Evolutionary conservation across 2,329 filamentous ascomycete genomes (phyloP).

Genomic region (Hyphodiscus sp.): DNA sequence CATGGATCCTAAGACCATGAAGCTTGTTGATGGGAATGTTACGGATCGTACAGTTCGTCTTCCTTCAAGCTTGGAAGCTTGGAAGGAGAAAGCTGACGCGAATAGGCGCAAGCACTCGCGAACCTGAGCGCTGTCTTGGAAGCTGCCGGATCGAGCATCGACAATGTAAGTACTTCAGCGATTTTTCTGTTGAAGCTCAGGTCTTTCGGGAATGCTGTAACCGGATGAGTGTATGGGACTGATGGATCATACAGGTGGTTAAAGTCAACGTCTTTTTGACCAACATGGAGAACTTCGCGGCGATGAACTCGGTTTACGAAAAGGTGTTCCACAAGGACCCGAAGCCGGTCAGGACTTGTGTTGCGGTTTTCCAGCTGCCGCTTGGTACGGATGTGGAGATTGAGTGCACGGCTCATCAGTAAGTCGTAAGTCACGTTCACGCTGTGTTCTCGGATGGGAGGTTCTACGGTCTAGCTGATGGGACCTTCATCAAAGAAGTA

Average conservation of each 20-base stretch:
- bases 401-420: conserved; percentile 40
- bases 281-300: conserved; percentile 57
- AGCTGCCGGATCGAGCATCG: conserved; percentile 51
- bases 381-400: conserved; percentile 47
- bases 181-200: background rate
- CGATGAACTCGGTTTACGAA: conserved; percentile 50
- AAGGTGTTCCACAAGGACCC: conserved; percentile 40
- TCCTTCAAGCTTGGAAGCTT: background rate
- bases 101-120: conserved; percentile 46
- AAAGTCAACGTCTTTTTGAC: conserved; percentile 63
- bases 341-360: conserved; percentile 44
- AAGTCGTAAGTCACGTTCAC: conserved; percentile 7
- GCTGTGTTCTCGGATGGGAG: background rate
- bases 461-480: background rate
- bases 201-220: background rate
- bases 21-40: conserved; percentile 50
- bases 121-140: conserved; percentile 55
- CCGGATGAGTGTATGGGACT: background rate
- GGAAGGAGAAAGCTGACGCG: too few species aligned
- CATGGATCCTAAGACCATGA: conserved; percentile 46
- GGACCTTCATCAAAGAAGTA: background rate
- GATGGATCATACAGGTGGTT: conserved; percentile 33
- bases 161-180: conserved; percentile 35
- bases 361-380: conserved; percentile 45
- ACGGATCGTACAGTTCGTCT: conserved; percentile 44